Percentiles rank a stretch among this genome's conserved stretches.
phyloP scores from a whole-genome alignment of 345 rosid genomes.

The Microthlaspi erraticum region DNA sequence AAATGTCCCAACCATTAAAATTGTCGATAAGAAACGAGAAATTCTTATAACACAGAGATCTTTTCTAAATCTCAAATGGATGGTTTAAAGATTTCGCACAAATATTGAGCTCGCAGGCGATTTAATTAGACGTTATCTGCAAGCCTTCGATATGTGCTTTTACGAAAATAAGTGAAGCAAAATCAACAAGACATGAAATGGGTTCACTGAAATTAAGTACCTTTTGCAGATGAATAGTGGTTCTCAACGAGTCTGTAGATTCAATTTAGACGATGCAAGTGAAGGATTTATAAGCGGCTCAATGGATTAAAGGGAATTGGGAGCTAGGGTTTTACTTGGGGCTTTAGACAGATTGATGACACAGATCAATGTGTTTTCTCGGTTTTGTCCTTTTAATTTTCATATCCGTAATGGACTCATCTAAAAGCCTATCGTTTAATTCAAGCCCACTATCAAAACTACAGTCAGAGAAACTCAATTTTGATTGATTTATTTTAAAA shows the following conservation, averaged over 20 bases:
- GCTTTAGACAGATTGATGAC: background rate
- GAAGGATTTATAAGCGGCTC: conserved; percentile 33
- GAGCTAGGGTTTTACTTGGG: conserved; percentile 37
- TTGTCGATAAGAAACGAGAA: conserved; percentile 37
- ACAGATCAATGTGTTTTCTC: conserved; percentile 5
- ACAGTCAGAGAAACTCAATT: background rate
- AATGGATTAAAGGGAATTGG: background rate
- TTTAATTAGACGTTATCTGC: conserved; percentile 45
- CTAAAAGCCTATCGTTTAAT: conserved; percentile 1
- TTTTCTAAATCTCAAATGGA: conserved; percentile 18
- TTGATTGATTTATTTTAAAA: too few species aligned
- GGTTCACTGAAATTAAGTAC: conserved; percentile 21
- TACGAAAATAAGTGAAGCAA: background rate
- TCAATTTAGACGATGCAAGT: background rate
- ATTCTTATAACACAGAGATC: conserved; percentile 47
- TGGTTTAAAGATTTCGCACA: conserved; percentile 67
- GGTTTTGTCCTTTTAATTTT: background rate
- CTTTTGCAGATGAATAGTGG: conserved; percentile 7
- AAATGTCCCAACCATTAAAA: conserved; percentile 35
- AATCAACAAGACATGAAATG: background rate
- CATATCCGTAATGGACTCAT: background rate
- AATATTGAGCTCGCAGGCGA: conserved; percentile 72
- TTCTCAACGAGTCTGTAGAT: background rate
- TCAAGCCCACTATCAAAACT: conserved; percentile 19
- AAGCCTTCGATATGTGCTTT: conserved; percentile 92